These are phyloP conservation scores for Endotrypanum monterogeii DNA, from an alignment of 208 protist species.

Conservation along the genomic window DNA sequence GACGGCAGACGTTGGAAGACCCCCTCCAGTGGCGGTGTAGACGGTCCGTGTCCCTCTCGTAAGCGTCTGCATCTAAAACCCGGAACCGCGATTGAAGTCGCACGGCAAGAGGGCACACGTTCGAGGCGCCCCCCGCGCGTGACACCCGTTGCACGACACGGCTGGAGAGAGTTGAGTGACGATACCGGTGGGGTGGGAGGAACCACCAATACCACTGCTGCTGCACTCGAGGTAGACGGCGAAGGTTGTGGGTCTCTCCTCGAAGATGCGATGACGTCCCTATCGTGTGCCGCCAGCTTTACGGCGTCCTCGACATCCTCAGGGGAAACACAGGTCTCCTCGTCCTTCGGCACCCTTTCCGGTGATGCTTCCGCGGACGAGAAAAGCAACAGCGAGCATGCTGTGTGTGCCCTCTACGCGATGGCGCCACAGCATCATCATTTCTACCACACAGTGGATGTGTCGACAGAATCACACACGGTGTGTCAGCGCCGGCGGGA, in stretches of 20 bases:
- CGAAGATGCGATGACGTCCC: conserved; percentile 20
- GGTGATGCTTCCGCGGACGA: neutral
- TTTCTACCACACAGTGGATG: conserved; percentile 19
- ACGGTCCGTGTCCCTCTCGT: neutral
- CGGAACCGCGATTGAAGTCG: conserved; percentile 26
- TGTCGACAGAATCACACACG: neutral
- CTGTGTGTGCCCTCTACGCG: conserved; percentile 16
- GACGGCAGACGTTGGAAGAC: neutral
- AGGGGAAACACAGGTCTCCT: conserved; percentile 21
- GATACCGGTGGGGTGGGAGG: neutral
- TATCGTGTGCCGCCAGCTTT: conserved; percentile 33
- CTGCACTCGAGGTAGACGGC: neutral
- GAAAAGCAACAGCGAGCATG: neutral
- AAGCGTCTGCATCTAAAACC: conserved; percentile 10
- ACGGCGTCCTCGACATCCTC: conserved; percentile 26
- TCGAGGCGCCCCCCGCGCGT: conserved; percentile 5
- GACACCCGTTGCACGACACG: neutral
- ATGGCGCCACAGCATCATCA: conserved; percentile 21
- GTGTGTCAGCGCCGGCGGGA: conserved; percentile 2
- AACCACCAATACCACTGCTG: neutral
- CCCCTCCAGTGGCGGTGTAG: neutral
- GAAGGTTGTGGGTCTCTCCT: neutral
- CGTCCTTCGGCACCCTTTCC: conserved; percentile 22
- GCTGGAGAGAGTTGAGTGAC: neutral
- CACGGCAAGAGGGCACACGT: conserved; percentile 9